Base-by-base conservation (phyloP, 176 grass and related monocot genomes). In the Avena eriantha region DNA sequence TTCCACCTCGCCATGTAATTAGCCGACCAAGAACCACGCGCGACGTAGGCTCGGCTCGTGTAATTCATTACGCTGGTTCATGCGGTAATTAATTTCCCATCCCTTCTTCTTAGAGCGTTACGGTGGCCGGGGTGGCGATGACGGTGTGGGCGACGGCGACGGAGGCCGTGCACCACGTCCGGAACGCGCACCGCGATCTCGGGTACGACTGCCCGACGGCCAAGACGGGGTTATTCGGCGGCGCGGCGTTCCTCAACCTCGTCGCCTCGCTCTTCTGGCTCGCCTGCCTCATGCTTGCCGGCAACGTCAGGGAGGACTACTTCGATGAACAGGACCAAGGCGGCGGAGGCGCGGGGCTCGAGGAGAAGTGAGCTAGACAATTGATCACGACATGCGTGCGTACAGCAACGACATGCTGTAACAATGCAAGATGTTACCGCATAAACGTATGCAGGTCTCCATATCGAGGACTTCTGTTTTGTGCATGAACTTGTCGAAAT, bases 251-350 rank as follows among this genome's bases (percentile, higher is more conserved):
- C 80, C 77, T 93, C 24, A 63, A 89, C 65, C 90, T 98, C 5
- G 78, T 95, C 80, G 89, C 88, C 9, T 48, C 78, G 48, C 73
- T 98, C 82, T 93, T 98, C 45, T 98, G 91, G 96, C 39, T 95
- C 10, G 35, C 83, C 6, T 82, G 71, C 80, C 60, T 85, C 56
- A 92, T 98, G 91, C 85, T 98, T 8, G 46, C 7, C 17, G 7
- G 54, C 24, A 98, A 98, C 63, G 78, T 87, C 33, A 86, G 88
- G 84, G 73, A 86, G 18, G 95, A 98, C 67, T 76, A 92, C 35
- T 79, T 88, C 18, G 54, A 65, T 16, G 82, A 64, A 17, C 45
- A 47, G 71, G 29, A 39, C 7, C 3, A 64, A 29, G 33, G 57
- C 0, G 82, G 77, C 47, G 5, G 39, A 1, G 22, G 36, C 53